Percentiles rank a stretch among this genome's conserved stretches.
phyloP scores from a whole-genome alignment of 768 basidiomycete genomes.

The Inosperma sp. region DNA sequence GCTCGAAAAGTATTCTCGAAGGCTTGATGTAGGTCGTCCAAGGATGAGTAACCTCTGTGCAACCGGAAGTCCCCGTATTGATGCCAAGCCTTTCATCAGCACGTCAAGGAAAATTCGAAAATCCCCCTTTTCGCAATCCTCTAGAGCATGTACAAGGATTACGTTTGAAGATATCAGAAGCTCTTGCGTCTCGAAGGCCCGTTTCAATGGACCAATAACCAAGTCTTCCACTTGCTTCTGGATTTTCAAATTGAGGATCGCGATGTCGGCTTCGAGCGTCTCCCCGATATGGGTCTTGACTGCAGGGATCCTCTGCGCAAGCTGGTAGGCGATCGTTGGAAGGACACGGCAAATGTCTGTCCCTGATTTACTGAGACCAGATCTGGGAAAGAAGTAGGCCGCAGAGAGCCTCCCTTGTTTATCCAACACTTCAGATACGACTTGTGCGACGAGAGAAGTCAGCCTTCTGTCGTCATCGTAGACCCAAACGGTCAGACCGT shows the following conservation, averaged over 20 bases:
- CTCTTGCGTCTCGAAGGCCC: not conserved
- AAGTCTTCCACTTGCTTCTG: not conserved
- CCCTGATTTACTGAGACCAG: no score
- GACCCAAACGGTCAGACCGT: not conserved
- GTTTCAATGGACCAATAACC: not conserved
- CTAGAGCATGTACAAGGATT: not conserved
- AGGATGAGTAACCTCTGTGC: not conserved
- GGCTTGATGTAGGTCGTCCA: not conserved
- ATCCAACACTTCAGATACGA: not conserved
- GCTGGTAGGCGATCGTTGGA: not conserved
- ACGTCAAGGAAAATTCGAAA: not conserved
- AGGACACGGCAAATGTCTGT: not conserved
- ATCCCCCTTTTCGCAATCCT: not conserved
- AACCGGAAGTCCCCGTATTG: not conserved
- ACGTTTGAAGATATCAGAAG: not conserved
- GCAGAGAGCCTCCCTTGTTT: not conserved
- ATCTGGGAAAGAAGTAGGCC: not conserved
- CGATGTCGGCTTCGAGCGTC: not conserved
- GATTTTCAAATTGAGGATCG: not conserved
- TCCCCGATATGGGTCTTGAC: not conserved
- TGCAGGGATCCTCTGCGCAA: not conserved
- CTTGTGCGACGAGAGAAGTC: not conserved
- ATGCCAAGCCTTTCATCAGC: not conserved
- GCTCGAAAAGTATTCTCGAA: not conserved
- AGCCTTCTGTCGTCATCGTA: not conserved